These are phyloP conservation scores for Fusarium goolgardi DNA, from an alignment of 2,329 filamentous ascomycete genomes.

Conservation along the genomic window DNA sequence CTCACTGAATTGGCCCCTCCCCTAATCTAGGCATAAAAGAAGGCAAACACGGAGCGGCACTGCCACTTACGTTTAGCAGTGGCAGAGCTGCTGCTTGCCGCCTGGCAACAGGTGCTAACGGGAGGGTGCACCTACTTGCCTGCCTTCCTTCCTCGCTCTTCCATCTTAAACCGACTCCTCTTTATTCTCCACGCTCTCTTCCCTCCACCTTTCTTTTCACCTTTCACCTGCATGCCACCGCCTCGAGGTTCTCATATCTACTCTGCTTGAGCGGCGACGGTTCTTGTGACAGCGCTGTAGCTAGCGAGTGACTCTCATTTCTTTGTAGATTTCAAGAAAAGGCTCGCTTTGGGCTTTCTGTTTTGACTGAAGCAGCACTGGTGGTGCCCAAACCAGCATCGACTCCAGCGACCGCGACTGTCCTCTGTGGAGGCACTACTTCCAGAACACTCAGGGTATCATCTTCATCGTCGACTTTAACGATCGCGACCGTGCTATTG, in stretches of 20 bases:
- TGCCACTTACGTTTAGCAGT: neutral
- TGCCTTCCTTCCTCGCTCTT: neutral
- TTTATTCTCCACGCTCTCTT: neutral
- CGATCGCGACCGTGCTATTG: conserved; percentile 97
- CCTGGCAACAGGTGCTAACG: conserved; percentile 9
- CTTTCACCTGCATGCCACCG: neutral
- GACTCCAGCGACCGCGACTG: conserved; percentile 49
- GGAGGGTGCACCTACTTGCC: conserved; percentile 11
- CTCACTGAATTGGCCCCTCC: neutral
- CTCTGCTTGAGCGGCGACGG: neutral
- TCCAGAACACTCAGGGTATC: conserved; percentile 99
- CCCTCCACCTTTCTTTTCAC: no score
- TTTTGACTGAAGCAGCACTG: neutral
- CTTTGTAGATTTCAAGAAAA: neutral
- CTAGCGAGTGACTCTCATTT: neutral
- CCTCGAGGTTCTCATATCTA: neutral
- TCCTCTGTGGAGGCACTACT: conserved; percentile 99
- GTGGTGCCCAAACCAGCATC: neutral
- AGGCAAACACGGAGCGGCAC: neutral
- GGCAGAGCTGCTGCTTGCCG: conserved; percentile 10
- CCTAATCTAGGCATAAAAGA: neutral
- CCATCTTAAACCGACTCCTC: no score
- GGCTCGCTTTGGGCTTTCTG: neutral
- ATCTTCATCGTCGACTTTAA: conserved; percentile 99
- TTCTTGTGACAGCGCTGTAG: neutral